These are phyloP conservation scores for Phytopythium kandeliae DNA, from an alignment of 352 stramenopile genomes.

Conservation along the genomic window DNA sequence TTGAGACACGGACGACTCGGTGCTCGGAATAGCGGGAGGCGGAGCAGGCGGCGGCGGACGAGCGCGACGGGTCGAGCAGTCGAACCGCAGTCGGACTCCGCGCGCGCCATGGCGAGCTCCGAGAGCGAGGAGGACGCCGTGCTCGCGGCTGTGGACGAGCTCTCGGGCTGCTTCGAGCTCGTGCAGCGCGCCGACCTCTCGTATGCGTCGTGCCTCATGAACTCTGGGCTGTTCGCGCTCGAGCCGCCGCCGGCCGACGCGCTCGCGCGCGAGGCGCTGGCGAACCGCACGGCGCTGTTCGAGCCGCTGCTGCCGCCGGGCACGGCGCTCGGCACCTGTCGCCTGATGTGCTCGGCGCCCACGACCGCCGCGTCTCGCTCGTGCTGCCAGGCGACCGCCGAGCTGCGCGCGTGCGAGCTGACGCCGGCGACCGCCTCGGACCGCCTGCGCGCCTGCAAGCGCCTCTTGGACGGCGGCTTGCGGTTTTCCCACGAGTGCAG, in stretches of 20 bases:
- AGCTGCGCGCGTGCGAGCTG: conserved; percentile 24
- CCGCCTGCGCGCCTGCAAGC: conserved; percentile 22
- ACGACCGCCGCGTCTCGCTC: conserved; percentile 22
- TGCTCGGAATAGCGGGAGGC: too few species aligned
- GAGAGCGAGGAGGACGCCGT: conserved; percentile 13
- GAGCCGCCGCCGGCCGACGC: not conserved
- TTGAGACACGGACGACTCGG: too few species aligned
- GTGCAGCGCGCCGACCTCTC: conserved; percentile 29
- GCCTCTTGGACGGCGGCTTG: conserved; percentile 36
- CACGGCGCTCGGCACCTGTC: conserved; percentile 17
- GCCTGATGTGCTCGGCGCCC: conserved; percentile 27
- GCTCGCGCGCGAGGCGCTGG: not conserved
- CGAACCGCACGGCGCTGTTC: not conserved
- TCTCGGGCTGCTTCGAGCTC: conserved; percentile 26
- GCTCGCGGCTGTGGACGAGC: conserved; percentile 17
- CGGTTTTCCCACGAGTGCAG: conserved; percentile 38
- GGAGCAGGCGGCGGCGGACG: too few species aligned
- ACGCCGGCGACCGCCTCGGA: conserved; percentile 8
- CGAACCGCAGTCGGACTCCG: too few species aligned
- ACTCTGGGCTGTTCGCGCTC: conserved; percentile 44
- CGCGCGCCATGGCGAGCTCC: conserved; percentile 1
- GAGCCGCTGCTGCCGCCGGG: not conserved
- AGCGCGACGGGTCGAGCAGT: too few species aligned
- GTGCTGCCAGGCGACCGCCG: conserved; percentile 22
- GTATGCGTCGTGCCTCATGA: conserved; percentile 58